Percentiles rank a stretch among this genome's conserved stretches.
These are phyloP conservation scores for Sextonia rubra DNA, from an alignment of 164 flowering plant genomes.

Conservation along the genomic window DNA sequence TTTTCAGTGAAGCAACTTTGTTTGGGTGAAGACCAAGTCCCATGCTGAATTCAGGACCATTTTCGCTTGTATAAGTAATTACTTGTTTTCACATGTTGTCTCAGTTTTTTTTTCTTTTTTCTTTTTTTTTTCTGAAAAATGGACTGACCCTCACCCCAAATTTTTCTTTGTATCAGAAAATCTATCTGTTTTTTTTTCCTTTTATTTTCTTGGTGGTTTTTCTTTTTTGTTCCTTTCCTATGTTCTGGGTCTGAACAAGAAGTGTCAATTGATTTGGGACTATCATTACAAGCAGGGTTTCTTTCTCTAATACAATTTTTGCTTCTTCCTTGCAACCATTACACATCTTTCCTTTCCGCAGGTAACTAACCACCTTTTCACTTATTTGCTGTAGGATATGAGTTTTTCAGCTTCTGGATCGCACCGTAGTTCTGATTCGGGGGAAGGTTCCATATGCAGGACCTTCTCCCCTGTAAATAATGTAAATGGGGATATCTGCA, in stretches of 20 bases:
- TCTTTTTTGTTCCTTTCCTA: no score
- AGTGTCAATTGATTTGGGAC: not conserved
- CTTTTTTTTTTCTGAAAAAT: no score
- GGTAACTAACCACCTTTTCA: conserved; percentile 2
- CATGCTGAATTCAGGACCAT: not conserved
- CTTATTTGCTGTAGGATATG: conserved; percentile 40
- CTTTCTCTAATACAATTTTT: not conserved
- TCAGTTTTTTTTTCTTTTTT: no score
- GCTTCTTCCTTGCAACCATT: not conserved
- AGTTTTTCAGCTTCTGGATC: conserved; percentile 53
- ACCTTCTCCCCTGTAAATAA: conserved; percentile 31
- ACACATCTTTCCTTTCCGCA: not conserved
- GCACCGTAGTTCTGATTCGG: conserved; percentile 47
- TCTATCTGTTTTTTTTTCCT: no score
- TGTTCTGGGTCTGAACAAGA: not conserved
- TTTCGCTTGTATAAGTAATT: no score
- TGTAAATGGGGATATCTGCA: conserved; percentile 24
- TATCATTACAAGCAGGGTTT: not conserved
- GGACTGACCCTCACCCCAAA: not conserved
- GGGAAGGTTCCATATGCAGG: conserved; percentile 37
- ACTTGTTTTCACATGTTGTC: no score
- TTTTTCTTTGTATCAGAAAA: not conserved
- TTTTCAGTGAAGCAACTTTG: not conserved
- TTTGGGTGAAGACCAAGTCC: not conserved
- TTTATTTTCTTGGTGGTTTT: not conserved